These are phyloP conservation scores for Sarcodon sp. DNA, from an alignment of 768 basidiomycete genomes.

Conservation along the genomic window DNA sequence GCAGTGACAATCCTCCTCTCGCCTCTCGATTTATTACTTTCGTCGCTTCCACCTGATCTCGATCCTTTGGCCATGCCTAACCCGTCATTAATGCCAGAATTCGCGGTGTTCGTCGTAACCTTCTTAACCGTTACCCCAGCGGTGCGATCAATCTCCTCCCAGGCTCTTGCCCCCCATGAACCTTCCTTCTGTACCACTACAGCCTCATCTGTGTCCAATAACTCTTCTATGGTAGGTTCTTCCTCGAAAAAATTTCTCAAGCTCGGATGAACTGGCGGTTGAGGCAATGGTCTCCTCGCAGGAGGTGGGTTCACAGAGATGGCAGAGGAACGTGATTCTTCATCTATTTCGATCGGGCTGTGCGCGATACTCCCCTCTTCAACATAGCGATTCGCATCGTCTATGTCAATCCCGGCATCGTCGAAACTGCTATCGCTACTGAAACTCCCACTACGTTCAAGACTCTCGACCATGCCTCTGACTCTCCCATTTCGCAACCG, in stretches of 20 bases:
- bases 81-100: background rate
- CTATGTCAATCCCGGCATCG: conserved; percentile 4
- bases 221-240: conserved; percentile 19
- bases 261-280: background rate
- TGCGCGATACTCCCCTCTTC: background rate
- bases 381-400: conserved; percentile 2
- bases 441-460: conserved; percentile 19
- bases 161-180: conserved; percentile 22
- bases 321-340: conserved; percentile 3
- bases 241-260: conserved; percentile 2
- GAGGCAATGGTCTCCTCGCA: background rate
- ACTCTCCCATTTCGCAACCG: conserved; percentile 14
- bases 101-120: conserved; percentile 7
- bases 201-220: conserved; percentile 12
- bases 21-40: conserved; percentile 6
- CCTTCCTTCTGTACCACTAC: conserved; percentile 4
- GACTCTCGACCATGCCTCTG: conserved; percentile 14
- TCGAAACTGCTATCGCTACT: conserved; percentile 13
- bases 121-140: conserved; percentile 21
- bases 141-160: conserved; percentile 20
- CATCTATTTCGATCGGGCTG: background rate
- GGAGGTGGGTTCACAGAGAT: conserved; percentile 1
- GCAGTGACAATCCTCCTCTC: conserved; percentile 18
- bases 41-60: conserved; percentile 7
- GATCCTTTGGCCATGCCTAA: conserved; percentile 8